Conservation (phyloP, 1,139 yeast species). For the Protomyces inouyei region DNA sequence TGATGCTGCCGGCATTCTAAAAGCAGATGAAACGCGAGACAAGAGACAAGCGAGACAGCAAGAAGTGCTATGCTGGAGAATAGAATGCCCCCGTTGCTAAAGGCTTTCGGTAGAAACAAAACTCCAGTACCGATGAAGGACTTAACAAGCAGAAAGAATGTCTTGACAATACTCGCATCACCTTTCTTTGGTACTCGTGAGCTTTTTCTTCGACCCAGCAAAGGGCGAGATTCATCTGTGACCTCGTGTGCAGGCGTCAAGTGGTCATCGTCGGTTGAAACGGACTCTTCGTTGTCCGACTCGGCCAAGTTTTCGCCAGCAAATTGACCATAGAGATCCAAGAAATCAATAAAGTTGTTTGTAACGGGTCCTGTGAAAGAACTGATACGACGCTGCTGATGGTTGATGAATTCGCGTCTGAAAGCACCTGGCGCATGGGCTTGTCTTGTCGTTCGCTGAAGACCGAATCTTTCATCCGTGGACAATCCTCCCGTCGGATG, state of each 20-base stretch:
- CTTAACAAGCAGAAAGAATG: slow-evolving; percentile 68
- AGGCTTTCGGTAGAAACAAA: slow-evolving; percentile 82
- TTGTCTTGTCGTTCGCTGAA: slow-evolving; percentile 43
- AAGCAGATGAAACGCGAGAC: slow-evolving; percentile 75
- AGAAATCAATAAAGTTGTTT: slow-evolving; percentile 78
- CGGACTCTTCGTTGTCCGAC: slow-evolving; percentile 46
- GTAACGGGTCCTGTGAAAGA: slow-evolving; percentile 45
- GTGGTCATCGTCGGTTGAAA: slow-evolving; percentile 35
- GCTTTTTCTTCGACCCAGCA: slow-evolving; percentile 21
- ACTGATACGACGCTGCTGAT: slow-evolving; percentile 33
- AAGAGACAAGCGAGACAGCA: slow-evolving; percentile 70
- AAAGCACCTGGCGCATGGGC: slow-evolving; percentile 82
- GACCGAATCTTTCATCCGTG: slow-evolving; percentile 44
- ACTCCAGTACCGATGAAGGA: slow-evolving; percentile 99
- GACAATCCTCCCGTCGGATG: slow-evolving; percentile 36
- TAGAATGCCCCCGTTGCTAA: slow-evolving; percentile 65
- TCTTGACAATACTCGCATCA: slow-evolving; percentile 58
- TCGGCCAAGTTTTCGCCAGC: slow-evolving; percentile 91
- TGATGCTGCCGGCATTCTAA: slow-evolving; percentile 57
- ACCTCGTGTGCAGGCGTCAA: slow-evolving; percentile 22
- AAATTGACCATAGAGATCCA: slow-evolving; percentile 86
- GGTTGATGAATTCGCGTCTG: slow-evolving; percentile 70
- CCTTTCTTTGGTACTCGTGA: slow-evolving; percentile 28
- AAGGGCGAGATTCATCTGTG: slow-evolving; percentile 26
- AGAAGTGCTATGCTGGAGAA: slow-evolving; percentile 62